A percentile compares a stretch with the other conserved stretches of the same genome.
phyloP scores from a whole-genome alignment of 805 yeast species.

The Debaryomyces tyrocola region DNA sequence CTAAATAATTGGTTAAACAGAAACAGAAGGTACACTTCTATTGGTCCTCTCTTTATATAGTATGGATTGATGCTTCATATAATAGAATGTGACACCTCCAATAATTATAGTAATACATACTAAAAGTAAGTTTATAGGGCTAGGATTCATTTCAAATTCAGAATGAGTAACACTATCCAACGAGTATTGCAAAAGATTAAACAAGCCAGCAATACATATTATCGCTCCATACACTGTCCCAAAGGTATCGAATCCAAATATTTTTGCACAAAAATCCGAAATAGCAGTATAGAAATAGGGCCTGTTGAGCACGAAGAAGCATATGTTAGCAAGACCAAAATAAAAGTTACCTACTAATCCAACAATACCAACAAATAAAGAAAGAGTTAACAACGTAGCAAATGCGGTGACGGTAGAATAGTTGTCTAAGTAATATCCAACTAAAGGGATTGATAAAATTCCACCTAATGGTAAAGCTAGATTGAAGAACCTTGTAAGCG shows the following conservation, averaged over 20 bases:
- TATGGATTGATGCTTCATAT: conserved; percentile 26
- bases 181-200: conserved; percentile 48
- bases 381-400: conserved; percentile 36
- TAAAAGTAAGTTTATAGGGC: conserved; percentile 47
- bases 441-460: conserved; percentile 52
- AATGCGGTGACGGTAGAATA: conserved; percentile 49
- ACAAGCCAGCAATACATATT: conserved; percentile 51
- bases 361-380: conserved; percentile 47
- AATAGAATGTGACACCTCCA: conserved; percentile 43
- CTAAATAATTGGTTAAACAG: background rate
- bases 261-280: conserved; percentile 61
- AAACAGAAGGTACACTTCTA: background rate
- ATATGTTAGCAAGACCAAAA: conserved; percentile 45
- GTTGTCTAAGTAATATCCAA: conserved; percentile 51
- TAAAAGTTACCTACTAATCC: conserved; percentile 45
- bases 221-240: conserved; percentile 61
- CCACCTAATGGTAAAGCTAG: conserved; percentile 59
- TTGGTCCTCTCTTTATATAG: conserved; percentile 8
- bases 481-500: conserved; percentile 49
- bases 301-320: conserved; percentile 52
- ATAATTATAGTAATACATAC: conserved; percentile 40
- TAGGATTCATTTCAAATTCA: conserved; percentile 53
- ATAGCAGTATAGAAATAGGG: conserved; percentile 60
- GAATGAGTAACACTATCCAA: conserved; percentile 53
- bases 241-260: conserved; percentile 60